Conservation (phyloP, 2,329 filamentous ascomycete species). For the Pseudogymnoascus sp. region DNA sequence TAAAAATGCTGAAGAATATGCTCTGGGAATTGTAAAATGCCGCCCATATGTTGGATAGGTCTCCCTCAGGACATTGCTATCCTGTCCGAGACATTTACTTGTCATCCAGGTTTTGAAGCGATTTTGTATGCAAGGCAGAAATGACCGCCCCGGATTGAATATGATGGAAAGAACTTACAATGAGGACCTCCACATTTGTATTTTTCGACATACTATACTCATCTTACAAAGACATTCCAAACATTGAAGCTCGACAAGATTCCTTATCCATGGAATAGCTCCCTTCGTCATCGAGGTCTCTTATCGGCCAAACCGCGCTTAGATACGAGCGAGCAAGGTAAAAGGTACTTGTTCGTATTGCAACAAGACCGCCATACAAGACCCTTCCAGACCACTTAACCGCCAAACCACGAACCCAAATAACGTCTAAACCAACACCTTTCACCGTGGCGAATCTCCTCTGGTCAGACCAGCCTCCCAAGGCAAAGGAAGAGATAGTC, state of each 20-base stretch:
- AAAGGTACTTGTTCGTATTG: slow-evolving; percentile 1
- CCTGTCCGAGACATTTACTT: not conserved
- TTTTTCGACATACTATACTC: slow-evolving; percentile 33
- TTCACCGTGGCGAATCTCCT: slow-evolving; percentile 26
- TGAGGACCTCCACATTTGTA: slow-evolving; percentile 47
- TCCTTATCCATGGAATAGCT: not conserved
- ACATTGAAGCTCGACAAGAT: not conserved
- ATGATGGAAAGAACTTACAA: slow-evolving; percentile 35
- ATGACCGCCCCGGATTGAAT: not conserved
- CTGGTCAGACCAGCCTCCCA: slow-evolving; percentile 24
- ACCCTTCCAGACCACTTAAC: slow-evolving; percentile 1
- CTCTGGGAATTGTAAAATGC: not conserved
- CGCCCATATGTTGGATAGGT: not conserved
- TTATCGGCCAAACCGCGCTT: slow-evolving; percentile 10
- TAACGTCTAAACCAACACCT: not conserved
- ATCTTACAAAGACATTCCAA: slow-evolving; percentile 12
- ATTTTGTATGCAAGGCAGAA: not conserved
- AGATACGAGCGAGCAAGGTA: slow-evolving; percentile 3
- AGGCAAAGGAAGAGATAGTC: slow-evolving; percentile 21
- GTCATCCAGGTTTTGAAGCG: not conserved
- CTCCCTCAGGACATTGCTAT: not conserved
- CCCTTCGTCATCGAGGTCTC: slow-evolving; percentile 7
- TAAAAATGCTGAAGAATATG: not conserved
- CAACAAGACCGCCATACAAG: slow-evolving; percentile 1
- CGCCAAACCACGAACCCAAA: not conserved